Conservation (phyloP, 768 basidiomycete species). For the Suillus tomentosus region DNA sequence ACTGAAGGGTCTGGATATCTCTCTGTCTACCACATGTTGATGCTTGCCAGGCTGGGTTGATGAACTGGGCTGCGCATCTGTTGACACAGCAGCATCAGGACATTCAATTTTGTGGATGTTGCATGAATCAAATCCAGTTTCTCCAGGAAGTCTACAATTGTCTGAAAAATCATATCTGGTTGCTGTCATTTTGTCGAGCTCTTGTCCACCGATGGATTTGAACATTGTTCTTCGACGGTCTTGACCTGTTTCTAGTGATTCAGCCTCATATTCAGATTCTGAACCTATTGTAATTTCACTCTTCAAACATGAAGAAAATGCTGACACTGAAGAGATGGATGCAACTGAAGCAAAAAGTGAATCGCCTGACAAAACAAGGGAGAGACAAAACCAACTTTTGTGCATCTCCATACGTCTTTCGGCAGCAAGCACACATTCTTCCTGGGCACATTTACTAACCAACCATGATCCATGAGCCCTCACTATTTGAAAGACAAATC, state of each 20-base stretch:
- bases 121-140: constrained; percentile 9
- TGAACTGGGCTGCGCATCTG: constrained; percentile 1
- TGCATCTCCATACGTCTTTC: constrained; percentile 59
- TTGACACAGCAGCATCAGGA: constrained; percentile 1
- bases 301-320: constrained; percentile 12
- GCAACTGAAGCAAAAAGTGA: neutral
- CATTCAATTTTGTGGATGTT: constrained; percentile 1
- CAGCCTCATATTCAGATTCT: constrained; percentile 41
- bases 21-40: constrained; percentile 20
- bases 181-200: constrained; percentile 44
- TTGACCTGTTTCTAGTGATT: constrained; percentile 44
- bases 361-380: constrained; percentile 11
- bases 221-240: constrained; percentile 56
- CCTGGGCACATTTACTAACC: constrained; percentile 73
- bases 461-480: constrained; percentile 6
- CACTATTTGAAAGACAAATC: neutral
- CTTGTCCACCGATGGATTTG: constrained; percentile 45
- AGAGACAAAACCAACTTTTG: constrained; percentile 35
- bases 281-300: constrained; percentile 30
- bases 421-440: constrained; percentile 75
- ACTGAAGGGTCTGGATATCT: too few species aligned
- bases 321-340: neutral
- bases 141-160: constrained; percentile 49
- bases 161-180: constrained; percentile 48
- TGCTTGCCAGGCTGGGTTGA: constrained; percentile 20